Evolutionary conservation across 805 yeast genomes (phyloP).

Genomic region (Lipomyces mesembrius): DNA sequence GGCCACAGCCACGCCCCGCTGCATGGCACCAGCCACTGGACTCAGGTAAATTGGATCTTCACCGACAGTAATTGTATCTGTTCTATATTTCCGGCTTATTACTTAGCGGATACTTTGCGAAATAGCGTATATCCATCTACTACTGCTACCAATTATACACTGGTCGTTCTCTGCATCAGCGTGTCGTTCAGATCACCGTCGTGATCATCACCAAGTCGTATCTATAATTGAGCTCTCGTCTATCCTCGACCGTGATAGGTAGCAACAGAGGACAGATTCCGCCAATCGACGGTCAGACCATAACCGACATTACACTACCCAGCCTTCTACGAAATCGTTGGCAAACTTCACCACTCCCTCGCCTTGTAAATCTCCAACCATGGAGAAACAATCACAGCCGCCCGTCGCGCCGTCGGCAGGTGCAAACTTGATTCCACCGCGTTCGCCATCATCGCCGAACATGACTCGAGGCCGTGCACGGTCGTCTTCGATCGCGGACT

Average conservation of each 20-base stretch:
- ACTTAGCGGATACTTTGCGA: background rate
- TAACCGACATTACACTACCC: background rate
- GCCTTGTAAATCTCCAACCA: background rate
- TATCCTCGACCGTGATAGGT: background rate
- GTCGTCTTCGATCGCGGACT: conserved; percentile 42
- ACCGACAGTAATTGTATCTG: background rate
- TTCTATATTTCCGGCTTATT: background rate
- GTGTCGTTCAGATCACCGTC: background rate
- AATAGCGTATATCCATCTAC: background rate
- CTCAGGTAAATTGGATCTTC: background rate
- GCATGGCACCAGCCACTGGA: background rate
- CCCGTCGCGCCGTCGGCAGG: conserved; percentile 21
- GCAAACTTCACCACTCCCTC: too few species aligned
- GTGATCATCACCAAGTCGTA: background rate
- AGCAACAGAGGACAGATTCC: background rate
- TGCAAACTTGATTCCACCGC: conserved; percentile 11
- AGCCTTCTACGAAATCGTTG: background rate
- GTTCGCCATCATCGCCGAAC: conserved; percentile 9
- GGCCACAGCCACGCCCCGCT: background rate
- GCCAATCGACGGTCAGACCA: background rate
- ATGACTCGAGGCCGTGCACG: conserved; percentile 31
- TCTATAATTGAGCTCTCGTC: background rate
- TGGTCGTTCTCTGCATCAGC: background rate
- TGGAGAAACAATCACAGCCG: background rate
- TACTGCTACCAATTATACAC: background rate